Percentiles rank a stretch among this genome's conserved stretches.
Evolutionary conservation across 2,329 filamentous ascomycete species (phyloP).

Genomic region (Catunica adiposa): DNA sequence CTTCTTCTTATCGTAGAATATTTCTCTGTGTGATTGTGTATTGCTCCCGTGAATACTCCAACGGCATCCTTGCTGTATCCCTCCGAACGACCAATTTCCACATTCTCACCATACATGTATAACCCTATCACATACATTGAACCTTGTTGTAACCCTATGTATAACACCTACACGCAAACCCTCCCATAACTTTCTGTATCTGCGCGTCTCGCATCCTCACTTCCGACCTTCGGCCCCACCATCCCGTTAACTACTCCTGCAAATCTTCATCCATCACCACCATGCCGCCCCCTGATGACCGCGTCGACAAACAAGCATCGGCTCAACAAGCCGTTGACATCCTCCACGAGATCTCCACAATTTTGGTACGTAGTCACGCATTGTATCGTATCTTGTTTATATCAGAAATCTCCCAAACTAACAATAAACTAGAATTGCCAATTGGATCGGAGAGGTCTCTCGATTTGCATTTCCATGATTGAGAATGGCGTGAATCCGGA

Average conservation of each 20-base stretch:
- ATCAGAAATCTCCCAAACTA: neutral
- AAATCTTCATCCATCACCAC: neutral
- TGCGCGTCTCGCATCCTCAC: too few relatives aligned
- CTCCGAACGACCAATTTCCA: neutral
- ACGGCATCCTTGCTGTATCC: neutral
- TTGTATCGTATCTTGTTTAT: too few relatives aligned
- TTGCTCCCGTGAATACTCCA: too few relatives aligned
- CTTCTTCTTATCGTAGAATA: too few relatives aligned
- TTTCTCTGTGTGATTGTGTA: too few relatives aligned
- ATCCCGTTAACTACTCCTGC: neutral
- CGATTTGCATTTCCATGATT: constrained; percentile 89
- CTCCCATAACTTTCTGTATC: too few relatives aligned
- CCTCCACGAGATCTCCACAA: constrained; percentile 69
- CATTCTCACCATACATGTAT: too few relatives aligned
- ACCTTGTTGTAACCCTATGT: too few relatives aligned
- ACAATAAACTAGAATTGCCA: constrained; percentile 61
- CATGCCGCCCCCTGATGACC: constrained; percentile 27
- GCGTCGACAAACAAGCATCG: constrained; percentile 53
- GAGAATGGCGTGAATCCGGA: constrained; percentile 96
- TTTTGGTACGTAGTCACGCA: constrained; percentile 52
- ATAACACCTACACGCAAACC: too few relatives aligned
- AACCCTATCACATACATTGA: too few relatives aligned
- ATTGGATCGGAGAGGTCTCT: constrained; percentile 76
- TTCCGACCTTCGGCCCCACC: neutral
- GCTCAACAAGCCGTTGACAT: constrained; percentile 74